Evolutionary conservation across 106 monocot species (phyloP), one percentile per base, ranked within the genome.

Genomic region (Allium sativum): DNA sequence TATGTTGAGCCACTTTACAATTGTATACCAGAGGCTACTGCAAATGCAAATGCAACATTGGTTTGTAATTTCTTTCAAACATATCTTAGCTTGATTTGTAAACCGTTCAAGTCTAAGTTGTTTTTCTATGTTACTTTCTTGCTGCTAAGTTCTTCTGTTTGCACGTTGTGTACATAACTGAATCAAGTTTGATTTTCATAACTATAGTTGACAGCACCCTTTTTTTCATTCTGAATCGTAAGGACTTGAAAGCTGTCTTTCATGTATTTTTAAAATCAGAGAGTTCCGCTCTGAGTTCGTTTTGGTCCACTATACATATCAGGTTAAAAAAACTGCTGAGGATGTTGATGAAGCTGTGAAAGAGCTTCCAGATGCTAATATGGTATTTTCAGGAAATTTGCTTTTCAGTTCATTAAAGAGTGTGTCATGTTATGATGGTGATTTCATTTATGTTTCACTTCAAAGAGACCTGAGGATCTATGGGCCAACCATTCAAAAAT

Each of bases 271-370:
- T 31, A 31, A 31, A 31, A 31, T 31, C 31, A 1, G 31, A 31
- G 31, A 31, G 31, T 31, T 31, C 31, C 31, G n/a, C n/a, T n/a
- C n/a, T n/a, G n/a, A 14, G 8, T 58, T 58, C 55, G 18, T 55
- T 41, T 63, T 12, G 48, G 45, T 63, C 42, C 18, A 11, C 3
- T 45, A 63, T 48, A 48, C 45, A 62, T 47, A 12, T 77, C 76
- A 96, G 96, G 91, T 91, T 58, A 96, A 87, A 80, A 82, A 96
- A 80, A 96, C 96, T 52, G 96, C 96, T 74, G 87, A 79, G 58
- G 84, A 90, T 72, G 74, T 96, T 71, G 84, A 84, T 82, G 87
- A 91, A 70, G 96, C 96, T 72, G 87, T 82, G 40, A 84, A 83
- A 65, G 96, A 96, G 65, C 87, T 96, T 72, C 96, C 96, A 21